Evolutionary conservation across 2,329 filamentous ascomycete species (phyloP), one percentile per base, ranked within the genome.

Genomic region (Cordyceps cicadae): DNA sequence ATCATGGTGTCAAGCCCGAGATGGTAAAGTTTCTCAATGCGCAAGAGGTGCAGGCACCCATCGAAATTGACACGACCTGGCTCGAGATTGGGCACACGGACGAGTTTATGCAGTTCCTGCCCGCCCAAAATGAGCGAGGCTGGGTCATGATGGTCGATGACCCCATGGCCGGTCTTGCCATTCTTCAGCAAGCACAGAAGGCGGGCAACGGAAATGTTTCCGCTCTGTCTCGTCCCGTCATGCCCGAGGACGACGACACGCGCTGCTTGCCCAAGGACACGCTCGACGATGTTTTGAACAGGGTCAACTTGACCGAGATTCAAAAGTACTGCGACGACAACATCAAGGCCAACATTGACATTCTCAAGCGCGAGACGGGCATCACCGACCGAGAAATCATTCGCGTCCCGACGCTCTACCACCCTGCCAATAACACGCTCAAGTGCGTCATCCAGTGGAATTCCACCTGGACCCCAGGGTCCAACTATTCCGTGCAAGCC

Each of bases 31-130:
- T 71, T 32, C 63, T 77, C 5, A 54, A 67, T 5, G 71, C 69
- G 0, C 74, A 77, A 53, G 70, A 70, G 21, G 61, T 69, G 1
- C 74, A 77, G 46, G 64, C 69, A 4, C 72, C 74, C 0, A 60
- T 77, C 2, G 59, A 69, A 0, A 64, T 77, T 0, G 73, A 71
- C 39, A 69, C 67, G 2, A 62, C 39, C 1, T 71, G 68, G 68
- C 41, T 71, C 2, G 29, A 21, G 0, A 62, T 71, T 8, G 68
- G 69, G 7, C 69, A 71, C 29, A 66, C 69, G 0, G 69, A 70
- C 41, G 68, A 71, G 61, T 70, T 69, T 19, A 39, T 71, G 1
- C 69, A 71, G n/a, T 71, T 71, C 19, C 53, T 71, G 0, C 69
- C 69, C 1, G 62, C 62, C 1, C 45, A 67, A 2, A 70, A 63